Evolutionary conservation across 164 flowering plant species (phyloP).

Genomic region (Vitis cinerea): DNA sequence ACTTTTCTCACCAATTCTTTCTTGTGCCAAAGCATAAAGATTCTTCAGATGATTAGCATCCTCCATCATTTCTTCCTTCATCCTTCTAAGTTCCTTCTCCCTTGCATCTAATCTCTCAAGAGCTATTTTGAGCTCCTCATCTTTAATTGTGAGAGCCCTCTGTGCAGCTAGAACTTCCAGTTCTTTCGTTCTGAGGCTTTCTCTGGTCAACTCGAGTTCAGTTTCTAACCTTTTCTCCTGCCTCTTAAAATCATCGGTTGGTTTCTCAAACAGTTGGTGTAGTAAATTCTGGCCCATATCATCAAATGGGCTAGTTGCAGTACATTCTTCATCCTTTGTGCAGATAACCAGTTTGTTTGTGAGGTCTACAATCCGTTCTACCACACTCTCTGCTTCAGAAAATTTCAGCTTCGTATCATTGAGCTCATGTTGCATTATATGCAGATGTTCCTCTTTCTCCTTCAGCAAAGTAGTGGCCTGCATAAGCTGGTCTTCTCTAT

Average conservation of each 20-base stretch:
- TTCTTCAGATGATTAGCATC: constrained; percentile 48
- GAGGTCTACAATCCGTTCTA: constrained; percentile 59
- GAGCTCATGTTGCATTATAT: constrained; percentile 46
- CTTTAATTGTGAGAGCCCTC: constrained; percentile 65
- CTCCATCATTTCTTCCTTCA: constrained; percentile 44
- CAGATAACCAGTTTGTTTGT: constrained; percentile 56
- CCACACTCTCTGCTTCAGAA: constrained; percentile 67
- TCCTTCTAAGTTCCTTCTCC: constrained; percentile 48
- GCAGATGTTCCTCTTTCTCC: constrained; percentile 59
- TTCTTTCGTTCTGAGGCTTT: constrained; percentile 60
- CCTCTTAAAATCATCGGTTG: constrained; percentile 26
- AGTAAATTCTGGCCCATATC: constrained; percentile 5
- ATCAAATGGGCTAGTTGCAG: neutral
- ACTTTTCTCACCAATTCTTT: constrained; percentile 49
- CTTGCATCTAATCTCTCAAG: constrained; percentile 41
- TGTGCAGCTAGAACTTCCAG: constrained; percentile 60
- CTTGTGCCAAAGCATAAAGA: constrained; percentile 59
- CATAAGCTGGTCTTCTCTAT: constrained; percentile 61
- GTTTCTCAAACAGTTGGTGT: constrained; percentile 19
- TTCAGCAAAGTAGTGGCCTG: constrained; percentile 54
- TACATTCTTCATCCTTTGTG: constrained; percentile 28
- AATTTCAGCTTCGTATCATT: constrained; percentile 46
- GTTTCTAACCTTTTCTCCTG: constrained; percentile 48
- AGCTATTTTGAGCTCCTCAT: constrained; percentile 58
- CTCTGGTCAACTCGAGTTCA: constrained; percentile 61